phyloP scores from a whole-genome alignment of 2,329 filamentous ascomycete species.

The Monilinia laxa region DNA sequence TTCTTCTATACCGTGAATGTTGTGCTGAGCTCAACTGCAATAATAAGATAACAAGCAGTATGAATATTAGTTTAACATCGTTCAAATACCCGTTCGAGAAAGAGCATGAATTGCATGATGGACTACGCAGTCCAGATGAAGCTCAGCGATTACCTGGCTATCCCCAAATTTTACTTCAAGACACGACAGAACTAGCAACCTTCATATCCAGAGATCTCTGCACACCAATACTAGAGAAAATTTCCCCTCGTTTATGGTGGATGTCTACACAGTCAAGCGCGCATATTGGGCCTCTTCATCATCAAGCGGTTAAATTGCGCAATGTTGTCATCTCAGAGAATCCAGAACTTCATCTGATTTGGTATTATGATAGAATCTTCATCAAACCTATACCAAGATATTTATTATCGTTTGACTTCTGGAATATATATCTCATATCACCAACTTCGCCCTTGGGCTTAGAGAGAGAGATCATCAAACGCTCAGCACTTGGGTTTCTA shows the following conservation, averaged over 20 bases:
- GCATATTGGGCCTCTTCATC: slow-evolving; percentile 6
- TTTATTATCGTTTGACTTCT: slow-evolving; percentile 37
- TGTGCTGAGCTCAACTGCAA: not conserved
- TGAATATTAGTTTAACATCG: slow-evolving; percentile 10
- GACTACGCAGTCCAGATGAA: not conserved
- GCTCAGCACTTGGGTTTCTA: slow-evolving; percentile 38
- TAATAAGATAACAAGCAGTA: not conserved
- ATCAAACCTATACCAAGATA: slow-evolving; percentile 40
- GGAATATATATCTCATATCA: slow-evolving; percentile 30
- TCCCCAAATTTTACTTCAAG: slow-evolving; percentile 11
- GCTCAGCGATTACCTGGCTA: not conserved
- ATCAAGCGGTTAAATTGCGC: slow-evolving; percentile 37
- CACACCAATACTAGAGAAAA: slow-evolving; percentile 15
- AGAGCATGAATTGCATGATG: slow-evolving; percentile 8
- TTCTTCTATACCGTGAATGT: too few relatives aligned
- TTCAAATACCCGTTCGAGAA: not conserved
- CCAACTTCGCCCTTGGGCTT: not conserved
- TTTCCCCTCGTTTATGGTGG: not conserved
- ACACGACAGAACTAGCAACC: not conserved
- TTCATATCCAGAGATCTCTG: slow-evolving; percentile 15
- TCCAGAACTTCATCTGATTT: slow-evolving; percentile 42
- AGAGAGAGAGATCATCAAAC: slow-evolving; percentile 9
- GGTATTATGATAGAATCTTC: slow-evolving; percentile 37
- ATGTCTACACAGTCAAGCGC: slow-evolving; percentile 9
- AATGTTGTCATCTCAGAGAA: slow-evolving; percentile 41